phyloP scores from a whole-genome alignment of 2,329 filamentous ascomycete species.

The Colletotrichum godetiae region DNA sequence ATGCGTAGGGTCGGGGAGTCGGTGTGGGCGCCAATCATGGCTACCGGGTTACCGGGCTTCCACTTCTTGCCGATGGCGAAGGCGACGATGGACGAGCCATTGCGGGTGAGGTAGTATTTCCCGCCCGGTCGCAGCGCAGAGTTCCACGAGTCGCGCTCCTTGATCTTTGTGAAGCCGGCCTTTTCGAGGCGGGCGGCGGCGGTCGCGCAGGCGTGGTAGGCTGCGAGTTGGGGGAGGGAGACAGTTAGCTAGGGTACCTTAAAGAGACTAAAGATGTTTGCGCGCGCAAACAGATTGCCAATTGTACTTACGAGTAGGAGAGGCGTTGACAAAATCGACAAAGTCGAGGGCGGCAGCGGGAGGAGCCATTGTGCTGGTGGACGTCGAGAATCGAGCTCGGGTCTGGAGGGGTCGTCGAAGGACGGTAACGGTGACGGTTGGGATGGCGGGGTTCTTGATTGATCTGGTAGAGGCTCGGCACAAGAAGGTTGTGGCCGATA shows the following conservation, averaged over 20 bases:
- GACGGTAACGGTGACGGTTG: constrained; percentile 4
- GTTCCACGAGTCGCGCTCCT: constrained; percentile 91
- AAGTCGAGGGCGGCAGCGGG: constrained; percentile 80
- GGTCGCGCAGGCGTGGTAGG: constrained; percentile 92
- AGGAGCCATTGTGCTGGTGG: constrained; percentile 59
- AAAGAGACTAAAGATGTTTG: not conserved
- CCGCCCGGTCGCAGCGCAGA: constrained; percentile 83
- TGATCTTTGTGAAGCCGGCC: constrained; percentile 89
- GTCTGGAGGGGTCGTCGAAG: constrained; percentile 18
- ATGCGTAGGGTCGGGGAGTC: constrained; percentile 92
- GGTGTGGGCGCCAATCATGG: constrained; percentile 96
- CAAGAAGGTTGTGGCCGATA: constrained; percentile 20
- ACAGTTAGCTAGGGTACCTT: constrained; percentile 6
- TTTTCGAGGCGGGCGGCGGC: constrained; percentile 80
- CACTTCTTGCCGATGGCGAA: constrained; percentile 93
- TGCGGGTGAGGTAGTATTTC: constrained; percentile 96
- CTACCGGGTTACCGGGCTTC: constrained; percentile 89
- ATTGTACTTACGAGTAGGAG: constrained; percentile 82
- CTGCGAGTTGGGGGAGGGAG: constrained; percentile 55
- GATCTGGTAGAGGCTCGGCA: constrained; percentile 25
- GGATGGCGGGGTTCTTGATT: constrained; percentile 28
- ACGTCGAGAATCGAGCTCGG: constrained; percentile 42
- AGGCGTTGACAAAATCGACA: constrained; percentile 92
- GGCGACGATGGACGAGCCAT: constrained; percentile 90
- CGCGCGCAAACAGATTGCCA: constrained; percentile 35